Conservation (phyloP, 495 filamentous ascomycete genomes). For the Bathelium albidoporum region DNA sequence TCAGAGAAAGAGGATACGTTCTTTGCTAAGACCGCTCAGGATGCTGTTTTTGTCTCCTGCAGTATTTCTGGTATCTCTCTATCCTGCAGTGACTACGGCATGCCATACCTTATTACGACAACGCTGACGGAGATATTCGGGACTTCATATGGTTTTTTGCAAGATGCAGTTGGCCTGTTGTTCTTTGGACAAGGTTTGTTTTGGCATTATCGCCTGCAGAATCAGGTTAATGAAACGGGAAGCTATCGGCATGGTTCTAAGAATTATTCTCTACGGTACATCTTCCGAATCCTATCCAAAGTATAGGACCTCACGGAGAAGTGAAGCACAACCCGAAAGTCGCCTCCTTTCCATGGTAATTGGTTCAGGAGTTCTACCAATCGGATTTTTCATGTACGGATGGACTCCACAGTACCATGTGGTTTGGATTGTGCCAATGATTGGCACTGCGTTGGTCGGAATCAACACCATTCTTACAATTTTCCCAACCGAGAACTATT, state of each 20-base stretch:
- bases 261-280: neutral
- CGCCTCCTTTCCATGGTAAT: conserved; percentile 55
- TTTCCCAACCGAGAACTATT: neutral
- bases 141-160: neutral
- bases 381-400: conserved; percentile 61
- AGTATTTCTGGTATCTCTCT: neutral
- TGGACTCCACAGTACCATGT: conserved; percentile 52
- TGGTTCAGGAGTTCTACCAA: conserved; percentile 47
- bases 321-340: conserved; percentile 42
- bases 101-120: neutral
- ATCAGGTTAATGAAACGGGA: neutral
- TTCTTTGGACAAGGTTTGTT: neutral
- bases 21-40: neutral
- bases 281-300: neutral
- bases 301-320: neutral
- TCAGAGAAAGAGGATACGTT: neutral
- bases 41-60: neutral
- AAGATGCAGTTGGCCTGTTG: neutral
- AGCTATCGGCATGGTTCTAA: neutral
- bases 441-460: conserved; percentile 48
- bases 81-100: neutral
- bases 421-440: conserved; percentile 65
- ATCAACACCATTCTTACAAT: conserved; percentile 34
- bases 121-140: neutral
- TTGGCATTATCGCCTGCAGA: neutral